Base-by-base conservation (phyloP, 169 alveolate genomes). In the Plasmodium sp. region DNA sequence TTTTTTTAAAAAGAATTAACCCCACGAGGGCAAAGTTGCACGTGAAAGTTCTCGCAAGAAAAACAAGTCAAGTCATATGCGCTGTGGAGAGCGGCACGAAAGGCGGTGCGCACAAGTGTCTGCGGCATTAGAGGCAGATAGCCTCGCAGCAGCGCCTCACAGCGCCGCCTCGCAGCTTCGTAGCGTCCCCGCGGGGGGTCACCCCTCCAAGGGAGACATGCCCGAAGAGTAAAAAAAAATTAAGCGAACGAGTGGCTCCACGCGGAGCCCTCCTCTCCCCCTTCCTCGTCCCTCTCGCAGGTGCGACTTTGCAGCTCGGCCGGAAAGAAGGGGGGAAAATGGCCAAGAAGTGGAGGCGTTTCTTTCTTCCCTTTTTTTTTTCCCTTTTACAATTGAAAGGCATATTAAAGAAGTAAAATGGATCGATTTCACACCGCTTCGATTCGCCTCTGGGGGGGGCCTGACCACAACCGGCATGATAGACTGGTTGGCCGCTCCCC, bases 321-420 rank as follows among this genome's bases (percentile, higher is more conserved):
- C 27, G 27, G 27, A 22, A 22, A 22, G 27, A 22, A 22, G 27
- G 27, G 27, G 27, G 27, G 27, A 0, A 22, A 22, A 22, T 18
- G 14, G 75, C 27, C 39, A 62, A 62, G 16, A 16, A 18, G 33
- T 18, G 75, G 36, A 62, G 10, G n/a, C 6, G 0, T 18, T n/a
- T 62, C 1, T 62, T 62, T 62, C 2, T 56, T 79, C 27, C 27
- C 27, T 18, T 74, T 7, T 74, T 74, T 74, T 41, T 74, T 22
- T 31, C 3, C 58, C 12, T 31, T 81, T 81, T 81, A 16, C 62
- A 41, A 45, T 81, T 81, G 72, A 45, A 81, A 83, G 81, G 72
- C 81, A 56, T 58, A 83, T 83, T 83, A 56, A 83, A 83, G 86
- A 81, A 62, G 16, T 62, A 22, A 79, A 54, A 62, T 31, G n/a